Evolutionary conservation across 805 yeast genomes (phyloP), one percentile per base, ranked within the genome.

Genomic region (Myxozyma kluyveri): DNA sequence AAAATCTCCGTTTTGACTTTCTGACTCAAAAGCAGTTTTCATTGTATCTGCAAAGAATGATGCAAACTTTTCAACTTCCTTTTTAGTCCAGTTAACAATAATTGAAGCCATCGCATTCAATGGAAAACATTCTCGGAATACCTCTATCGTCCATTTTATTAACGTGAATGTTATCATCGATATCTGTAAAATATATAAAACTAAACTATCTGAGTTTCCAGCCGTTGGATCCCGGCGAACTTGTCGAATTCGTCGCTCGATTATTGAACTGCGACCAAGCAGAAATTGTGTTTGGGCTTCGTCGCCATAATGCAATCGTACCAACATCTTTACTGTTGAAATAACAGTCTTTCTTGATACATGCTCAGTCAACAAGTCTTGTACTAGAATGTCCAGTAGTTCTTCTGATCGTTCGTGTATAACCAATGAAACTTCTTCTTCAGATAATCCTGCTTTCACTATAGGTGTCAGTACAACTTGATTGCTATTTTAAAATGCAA

Each of bases 1-100:
- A 17, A 54, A 23, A 49, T 17, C 18, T 23, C 24, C 21, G 27
- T 46, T 29, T 29, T 42, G 17, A 1, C 7, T 18, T 49, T 74
- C 18, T 7, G 14, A 6, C 4, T 32, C 12, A 12, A 14, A 24
- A 5, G 45, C 40, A 21, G 84, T 87, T 42, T 80, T 73, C 23
- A 90, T 69, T 60, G 86, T 90, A 50, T 85, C 79, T 43, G 81
- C 79, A 60, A 89, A 77, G 4, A 82, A 68, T 17, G 72, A 70
- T 27, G 81, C 80, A 58, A 85, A 84, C 43, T 73, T 72, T 37
- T 79, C 77, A 29, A 86, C 78, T 65, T 83, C 84, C 10, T 76
- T 76, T 50, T 79, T 78, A 31, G 84, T 78, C 96, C 96, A 88
- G 56, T 82, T 81, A n/a, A 88, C 83, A 17, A 88, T 71, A 27